Conservation (phyloP, 352 stramenopile genomes). For the Phytopythium aichiense region DNA sequence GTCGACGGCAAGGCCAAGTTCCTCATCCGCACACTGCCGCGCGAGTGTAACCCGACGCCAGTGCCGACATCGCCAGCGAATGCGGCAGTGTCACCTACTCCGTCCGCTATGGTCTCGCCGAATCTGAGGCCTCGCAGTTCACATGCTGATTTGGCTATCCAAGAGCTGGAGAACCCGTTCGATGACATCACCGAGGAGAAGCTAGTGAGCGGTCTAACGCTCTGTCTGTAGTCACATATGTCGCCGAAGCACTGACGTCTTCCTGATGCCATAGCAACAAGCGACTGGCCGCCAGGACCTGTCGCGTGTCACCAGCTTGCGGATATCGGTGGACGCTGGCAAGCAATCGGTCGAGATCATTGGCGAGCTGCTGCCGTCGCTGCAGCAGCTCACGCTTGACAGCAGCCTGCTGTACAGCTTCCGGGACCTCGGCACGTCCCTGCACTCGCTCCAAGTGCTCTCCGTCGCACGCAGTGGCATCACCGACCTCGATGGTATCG, state of each 20-base stretch:
- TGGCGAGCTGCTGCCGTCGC: conserved; percentile 65
- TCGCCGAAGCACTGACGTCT: neutral
- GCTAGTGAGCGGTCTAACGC: conserved; percentile 27
- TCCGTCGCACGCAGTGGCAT: conserved; percentile 64
- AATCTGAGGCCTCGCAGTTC: conserved; percentile 3
- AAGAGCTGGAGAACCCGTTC: conserved; percentile 61
- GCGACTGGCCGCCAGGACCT: conserved; percentile 62
- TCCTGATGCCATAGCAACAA: conserved; percentile 32
- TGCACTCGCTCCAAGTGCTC: conserved; percentile 62
- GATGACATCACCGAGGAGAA: conserved; percentile 79
- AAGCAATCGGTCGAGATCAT: conserved; percentile 84
- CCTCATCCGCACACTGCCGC: conserved; percentile 65
- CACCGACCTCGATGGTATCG: conserved; percentile 81
- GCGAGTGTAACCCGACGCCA: conserved; percentile 69
- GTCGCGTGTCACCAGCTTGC: conserved; percentile 40
- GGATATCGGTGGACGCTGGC: conserved; percentile 66
- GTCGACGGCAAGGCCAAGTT: conserved; percentile 46
- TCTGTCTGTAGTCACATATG: neutral
- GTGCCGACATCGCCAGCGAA: conserved; percentile 10
- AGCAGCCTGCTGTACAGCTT: conserved; percentile 72
- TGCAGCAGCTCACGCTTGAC: conserved; percentile 61
- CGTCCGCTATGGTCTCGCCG: conserved; percentile 16
- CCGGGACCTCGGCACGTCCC: conserved; percentile 76
- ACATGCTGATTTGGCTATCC: conserved; percentile 13
- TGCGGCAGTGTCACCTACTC: conserved; percentile 4